These are phyloP conservation scores for Diospyros lotus DNA, from an alignment of 148 eudicot genomes.

Conservation along the genomic window DNA sequence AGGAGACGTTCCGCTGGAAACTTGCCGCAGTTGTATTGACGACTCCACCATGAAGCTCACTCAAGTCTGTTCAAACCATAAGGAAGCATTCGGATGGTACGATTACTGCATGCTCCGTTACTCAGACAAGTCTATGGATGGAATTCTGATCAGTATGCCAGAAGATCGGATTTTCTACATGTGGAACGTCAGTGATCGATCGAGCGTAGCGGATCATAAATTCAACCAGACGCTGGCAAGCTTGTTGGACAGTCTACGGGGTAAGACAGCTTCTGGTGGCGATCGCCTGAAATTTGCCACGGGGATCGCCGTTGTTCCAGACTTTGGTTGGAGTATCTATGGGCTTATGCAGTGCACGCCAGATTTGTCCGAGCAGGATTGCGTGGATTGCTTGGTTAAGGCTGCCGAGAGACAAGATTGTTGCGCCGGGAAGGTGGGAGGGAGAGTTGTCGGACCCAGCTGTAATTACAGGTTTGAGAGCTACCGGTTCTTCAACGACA, in stretches of 20 bases:
- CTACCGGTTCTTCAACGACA: not conserved
- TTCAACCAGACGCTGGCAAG: not conserved
- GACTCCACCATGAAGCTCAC: conserved; percentile 10
- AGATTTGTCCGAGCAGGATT: not conserved
- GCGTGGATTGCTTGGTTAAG: not conserved
- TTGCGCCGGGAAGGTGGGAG: not conserved
- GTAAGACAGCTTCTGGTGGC: not conserved
- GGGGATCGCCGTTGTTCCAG: not conserved
- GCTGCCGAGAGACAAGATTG: not conserved
- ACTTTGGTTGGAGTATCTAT: not conserved
- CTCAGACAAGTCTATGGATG: conserved; percentile 11
- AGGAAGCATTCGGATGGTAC: conserved; percentile 31
- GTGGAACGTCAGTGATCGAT: not conserved
- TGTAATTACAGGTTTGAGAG: not conserved
- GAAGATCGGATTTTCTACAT: not conserved
- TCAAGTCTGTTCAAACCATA: conserved; percentile 23
- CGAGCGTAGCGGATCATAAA: not conserved
- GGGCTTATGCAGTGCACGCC: not conserved
- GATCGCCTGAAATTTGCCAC: not conserved
- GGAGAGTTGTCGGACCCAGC: not conserved
- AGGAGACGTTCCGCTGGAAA: conserved; percentile 19
- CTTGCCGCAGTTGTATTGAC: conserved; percentile 25
- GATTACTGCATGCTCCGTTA: conserved; percentile 32
- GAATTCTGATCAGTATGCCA: not conserved
- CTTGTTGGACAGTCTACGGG: not conserved